Base-by-base conservation (phyloP, 495 filamentous ascomycete genomes). In the Geopyxis carbonaria region DNA sequence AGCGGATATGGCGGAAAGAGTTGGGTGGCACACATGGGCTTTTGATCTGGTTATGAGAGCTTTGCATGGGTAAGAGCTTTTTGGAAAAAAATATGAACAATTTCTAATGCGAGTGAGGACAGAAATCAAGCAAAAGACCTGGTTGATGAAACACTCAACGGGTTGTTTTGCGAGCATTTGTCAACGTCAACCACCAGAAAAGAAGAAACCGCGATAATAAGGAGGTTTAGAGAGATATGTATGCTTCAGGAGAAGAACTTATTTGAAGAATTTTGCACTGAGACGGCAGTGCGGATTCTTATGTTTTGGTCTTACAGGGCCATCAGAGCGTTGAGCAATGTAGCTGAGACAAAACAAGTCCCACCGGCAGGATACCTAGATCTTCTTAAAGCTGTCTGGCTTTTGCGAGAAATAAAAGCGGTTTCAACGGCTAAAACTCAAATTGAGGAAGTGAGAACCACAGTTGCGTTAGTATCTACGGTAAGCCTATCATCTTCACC, bases 231-330 rank as follows among this genome's bases (percentile, higher is more conserved):
- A 14, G 20, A 14, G 11, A 10, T 28, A n/a, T 39, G 22, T 15
- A 30, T 15, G 10, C 20, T 28, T 28, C 15, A 11, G 7, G 36
- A 19, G n/a, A 39, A 28, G n/a, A 1, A 39, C 36, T 25, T 39
- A 8, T 39, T 39, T 25, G 16, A 2, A 1, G 36, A 39, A 18
- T 39, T 28, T 18, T 3, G 2, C 16, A 18, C 24, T 6, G 36
- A 28, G 15, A 29, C 24, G 9, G 24, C 21, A 8, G 20, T 28
- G 18, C 36, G 36, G 2, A 29, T 39, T 28, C 14, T 29, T 18
- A 39, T 39, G 36, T 39, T 28, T 29, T 39, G 36, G 36, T 13
- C 36, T 5, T 39, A 28, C 36, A 29, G 30, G 36, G 36, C 36
- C 5, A 39, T 39, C 24, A 21, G 23, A n/a, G 30, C 16, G 2